These are phyloP conservation scores for Carpinus fangiana DNA, from an alignment of 306 rosid species.

Conservation along the genomic window DNA sequence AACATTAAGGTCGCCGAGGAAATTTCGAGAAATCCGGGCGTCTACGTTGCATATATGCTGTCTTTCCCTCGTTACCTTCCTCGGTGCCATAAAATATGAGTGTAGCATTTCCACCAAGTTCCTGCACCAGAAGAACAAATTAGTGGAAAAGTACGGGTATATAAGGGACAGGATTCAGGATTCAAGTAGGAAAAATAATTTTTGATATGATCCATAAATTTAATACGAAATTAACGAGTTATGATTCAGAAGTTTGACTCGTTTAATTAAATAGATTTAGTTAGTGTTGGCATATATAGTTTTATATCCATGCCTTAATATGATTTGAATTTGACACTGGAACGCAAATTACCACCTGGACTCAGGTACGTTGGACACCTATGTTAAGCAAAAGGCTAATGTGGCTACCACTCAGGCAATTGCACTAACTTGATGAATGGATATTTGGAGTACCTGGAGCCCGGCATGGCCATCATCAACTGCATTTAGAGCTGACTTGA, in stretches of 20 bases:
- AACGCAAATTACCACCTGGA: too few relatives aligned
- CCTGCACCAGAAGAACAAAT: slow-evolving; percentile 37
- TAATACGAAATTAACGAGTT: too few relatives aligned
- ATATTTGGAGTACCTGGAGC: slow-evolving; percentile 59
- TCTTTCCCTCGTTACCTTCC: slow-evolving; percentile 75
- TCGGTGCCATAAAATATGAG: slow-evolving; percentile 75
- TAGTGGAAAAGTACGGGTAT: neutral
- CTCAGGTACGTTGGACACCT: neutral
- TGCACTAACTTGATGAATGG: neutral
- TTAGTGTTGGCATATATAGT: too few relatives aligned
- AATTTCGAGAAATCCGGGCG: slow-evolving; percentile 81
- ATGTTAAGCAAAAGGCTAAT: neutral
- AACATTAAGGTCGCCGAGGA: slow-evolving; percentile 50
- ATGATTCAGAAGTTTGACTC: too few relatives aligned
- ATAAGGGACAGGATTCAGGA: too few relatives aligned
- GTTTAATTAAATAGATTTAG: too few relatives aligned
- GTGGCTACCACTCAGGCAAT: neutral
- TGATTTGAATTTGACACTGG: too few relatives aligned
- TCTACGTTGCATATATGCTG: slow-evolving; percentile 61
- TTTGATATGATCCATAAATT: too few relatives aligned
- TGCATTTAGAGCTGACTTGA: slow-evolving; percentile 85
- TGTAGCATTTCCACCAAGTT: slow-evolving; percentile 78
- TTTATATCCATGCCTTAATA: too few relatives aligned
- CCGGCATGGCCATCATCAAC: slow-evolving; percentile 95
- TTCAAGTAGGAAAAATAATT: too few relatives aligned